These are phyloP conservation scores for Camellia lanceoleosa DNA, from an alignment of 148 eudicot species.

Conservation along the genomic window DNA sequence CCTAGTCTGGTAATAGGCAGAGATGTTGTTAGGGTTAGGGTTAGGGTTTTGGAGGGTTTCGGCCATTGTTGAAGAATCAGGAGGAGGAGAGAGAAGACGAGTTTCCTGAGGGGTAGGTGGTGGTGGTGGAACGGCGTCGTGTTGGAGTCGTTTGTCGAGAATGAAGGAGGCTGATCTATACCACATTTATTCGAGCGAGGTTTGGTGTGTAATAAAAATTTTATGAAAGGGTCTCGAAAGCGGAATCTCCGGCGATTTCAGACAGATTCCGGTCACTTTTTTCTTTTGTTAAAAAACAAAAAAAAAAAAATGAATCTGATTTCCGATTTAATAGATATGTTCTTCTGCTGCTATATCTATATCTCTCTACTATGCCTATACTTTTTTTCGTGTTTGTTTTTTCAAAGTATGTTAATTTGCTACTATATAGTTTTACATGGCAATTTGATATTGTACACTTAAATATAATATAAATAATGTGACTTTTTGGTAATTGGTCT, in stretches of 20 bases:
- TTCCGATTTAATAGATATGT: too few species aligned
- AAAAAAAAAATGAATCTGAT: too few species aligned
- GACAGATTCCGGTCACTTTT: constrained; percentile 8
- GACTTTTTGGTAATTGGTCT: too few species aligned
- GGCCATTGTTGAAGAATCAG: constrained; percentile 43
- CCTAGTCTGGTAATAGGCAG: constrained; percentile 84
- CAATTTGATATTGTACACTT: too few species aligned
- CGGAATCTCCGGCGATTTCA: constrained; percentile 8
- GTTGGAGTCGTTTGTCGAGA: constrained; percentile 44
- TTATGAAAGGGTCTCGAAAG: neutral
- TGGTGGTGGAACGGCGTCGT: constrained; percentile 40
- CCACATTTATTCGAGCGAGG: constrained; percentile 52
- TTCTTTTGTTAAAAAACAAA: too few species aligned
- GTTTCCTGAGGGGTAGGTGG: constrained; percentile 6
- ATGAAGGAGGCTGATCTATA: constrained; percentile 83
- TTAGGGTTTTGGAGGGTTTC: constrained; percentile 52
- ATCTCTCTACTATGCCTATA: too few species aligned
- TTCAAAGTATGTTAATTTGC: too few species aligned
- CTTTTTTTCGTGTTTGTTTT: too few species aligned
- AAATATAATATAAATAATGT: too few species aligned
- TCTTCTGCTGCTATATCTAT: too few species aligned
- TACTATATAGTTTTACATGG: too few species aligned
- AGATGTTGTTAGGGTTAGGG: constrained; percentile 50
- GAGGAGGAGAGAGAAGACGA: constrained; percentile 29
- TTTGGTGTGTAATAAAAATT: neutral